phyloP scores from a whole-genome alignment of 352 stramenopile genomes.

The Phytopythium sindhum region DNA sequence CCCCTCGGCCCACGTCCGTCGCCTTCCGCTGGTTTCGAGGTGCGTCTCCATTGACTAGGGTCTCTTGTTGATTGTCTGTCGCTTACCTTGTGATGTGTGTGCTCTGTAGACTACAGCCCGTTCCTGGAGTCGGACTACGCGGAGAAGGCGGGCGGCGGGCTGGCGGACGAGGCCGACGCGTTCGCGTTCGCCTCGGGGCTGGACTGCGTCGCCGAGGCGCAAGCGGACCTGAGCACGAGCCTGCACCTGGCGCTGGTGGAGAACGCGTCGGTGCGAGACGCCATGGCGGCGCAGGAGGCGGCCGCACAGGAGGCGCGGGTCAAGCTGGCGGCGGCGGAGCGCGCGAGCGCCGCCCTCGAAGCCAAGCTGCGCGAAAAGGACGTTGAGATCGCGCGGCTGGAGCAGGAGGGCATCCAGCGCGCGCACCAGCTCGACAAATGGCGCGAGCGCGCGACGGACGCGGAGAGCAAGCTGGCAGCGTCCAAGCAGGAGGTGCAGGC shows the following conservation, averaged over 20 bases:
- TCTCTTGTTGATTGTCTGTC: not conserved
- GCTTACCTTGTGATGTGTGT: not conserved
- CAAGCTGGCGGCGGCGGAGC: conserved; percentile 26
- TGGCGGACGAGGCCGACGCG: conserved; percentile 11
- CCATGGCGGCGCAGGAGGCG: conserved; percentile 52
- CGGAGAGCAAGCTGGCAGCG: conserved; percentile 27
- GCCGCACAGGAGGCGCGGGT: conserved; percentile 40
- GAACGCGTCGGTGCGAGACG: conserved; percentile 73
- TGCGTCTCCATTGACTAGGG: conserved; percentile 11
- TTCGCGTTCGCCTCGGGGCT: conserved; percentile 43
- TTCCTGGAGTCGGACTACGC: conserved; percentile 61
- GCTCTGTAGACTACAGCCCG: conserved; percentile 63
- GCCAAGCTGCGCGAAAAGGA: conserved; percentile 35
- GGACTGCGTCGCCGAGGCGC: conserved; percentile 57
- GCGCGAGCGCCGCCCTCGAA: conserved; percentile 20
- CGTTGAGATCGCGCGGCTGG: conserved; percentile 32
- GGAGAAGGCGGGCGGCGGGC: conserved; percentile 24
- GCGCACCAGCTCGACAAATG: conserved; percentile 32
- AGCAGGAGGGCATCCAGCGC: conserved; percentile 33
- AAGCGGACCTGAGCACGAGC: conserved; percentile 54
- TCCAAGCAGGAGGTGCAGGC: conserved; percentile 40
- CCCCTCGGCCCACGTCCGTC: conserved; percentile 60
- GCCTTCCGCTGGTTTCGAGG: conserved; percentile 79
- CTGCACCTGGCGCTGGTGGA: conserved; percentile 69
- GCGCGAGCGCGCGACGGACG: conserved; percentile 30